Conservation (phyloP, 768 basidiomycete genomes). For the Suillus luteus region DNA sequence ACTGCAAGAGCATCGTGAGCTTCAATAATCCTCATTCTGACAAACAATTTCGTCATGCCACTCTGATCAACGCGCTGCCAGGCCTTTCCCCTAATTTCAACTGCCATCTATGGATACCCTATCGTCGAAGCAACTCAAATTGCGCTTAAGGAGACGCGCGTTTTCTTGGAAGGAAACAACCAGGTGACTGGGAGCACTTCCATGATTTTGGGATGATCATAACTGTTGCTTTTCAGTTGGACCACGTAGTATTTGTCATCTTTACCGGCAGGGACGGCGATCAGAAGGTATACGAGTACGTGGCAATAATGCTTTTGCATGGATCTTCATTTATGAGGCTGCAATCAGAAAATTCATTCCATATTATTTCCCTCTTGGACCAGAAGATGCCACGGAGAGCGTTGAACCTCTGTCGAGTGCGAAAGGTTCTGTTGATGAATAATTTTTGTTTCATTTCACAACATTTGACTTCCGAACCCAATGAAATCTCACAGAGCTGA, state of each 20-base stretch:
- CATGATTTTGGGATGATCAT: background rate
- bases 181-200: constrained; percentile 36
- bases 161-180: constrained; percentile 54
- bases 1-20: constrained; percentile 63
- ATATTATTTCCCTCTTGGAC: constrained; percentile 56
- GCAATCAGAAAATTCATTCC: constrained; percentile 52
- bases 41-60: background rate
- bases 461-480: background rate
- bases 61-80: constrained; percentile 30
- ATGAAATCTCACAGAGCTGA: background rate
- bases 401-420: background rate
- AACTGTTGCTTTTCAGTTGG: constrained; percentile 43
- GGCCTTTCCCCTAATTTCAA: constrained; percentile 84
- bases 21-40: background rate
- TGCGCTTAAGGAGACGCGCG: constrained; percentile 59
- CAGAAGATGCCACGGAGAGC: background rate
- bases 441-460: background rate
- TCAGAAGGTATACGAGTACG: constrained; percentile 65
- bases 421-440: constrained; percentile 2
- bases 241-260: constrained; percentile 74
- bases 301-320: constrained; percentile 12
- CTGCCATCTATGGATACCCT: constrained; percentile 79
- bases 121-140: constrained; percentile 71
- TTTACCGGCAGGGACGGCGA: constrained; percentile 59
- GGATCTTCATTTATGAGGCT: background rate